Base-by-base conservation (phyloP, 1,284 basidiomycete species). In the Violaceomyces palustris region DNA sequence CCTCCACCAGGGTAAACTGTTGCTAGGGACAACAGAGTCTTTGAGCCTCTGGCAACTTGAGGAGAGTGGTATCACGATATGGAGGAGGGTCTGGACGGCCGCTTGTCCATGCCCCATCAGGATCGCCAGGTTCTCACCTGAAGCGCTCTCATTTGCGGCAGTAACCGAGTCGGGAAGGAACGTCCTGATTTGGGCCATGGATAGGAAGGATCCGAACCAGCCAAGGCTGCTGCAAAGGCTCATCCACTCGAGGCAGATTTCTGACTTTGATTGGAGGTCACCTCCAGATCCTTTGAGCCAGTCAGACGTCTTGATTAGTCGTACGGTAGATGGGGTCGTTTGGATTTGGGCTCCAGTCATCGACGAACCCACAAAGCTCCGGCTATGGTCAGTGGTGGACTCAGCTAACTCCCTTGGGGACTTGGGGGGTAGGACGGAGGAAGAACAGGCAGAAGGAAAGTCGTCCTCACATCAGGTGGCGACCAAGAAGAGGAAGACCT, bases 261-360 rank as follows among this genome's bases (percentile, higher is more conserved):
- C 33, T 4, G 25, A 36, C 15, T 25, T 59, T 15, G 17, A 31
- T 2, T 59, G 52, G 52, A 45, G 52, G 19, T 49, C 60, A 11
- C 42, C 55, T 3, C 52, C 51, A 39, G 52, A 55, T 33, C 29
- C 25, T 5, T 50, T 29, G 26, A 59, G 51, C 26, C 62, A 64
- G 35, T 42, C 45, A 7, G 56, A 60, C 21, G 60, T 60, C 14
- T 35, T 67, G 33, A 29, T 67, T 32, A 41, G 58, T 1, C 50
- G 47, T 27, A 45, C 55, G 9, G 36, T 39, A 9, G 62, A 67
- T 19, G 62, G 62, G 17, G 47, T 56, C 2, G 51, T 50, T 18
- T 50, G 57, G 8, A 35, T 67, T 27, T 67, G 61, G 59, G 48
- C 56, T 6, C 50, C 64, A 2, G 62, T 64, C 35, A 63, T 67